Conservation (phyloP, 78 protist species). For the Guillardia theta region DNA sequence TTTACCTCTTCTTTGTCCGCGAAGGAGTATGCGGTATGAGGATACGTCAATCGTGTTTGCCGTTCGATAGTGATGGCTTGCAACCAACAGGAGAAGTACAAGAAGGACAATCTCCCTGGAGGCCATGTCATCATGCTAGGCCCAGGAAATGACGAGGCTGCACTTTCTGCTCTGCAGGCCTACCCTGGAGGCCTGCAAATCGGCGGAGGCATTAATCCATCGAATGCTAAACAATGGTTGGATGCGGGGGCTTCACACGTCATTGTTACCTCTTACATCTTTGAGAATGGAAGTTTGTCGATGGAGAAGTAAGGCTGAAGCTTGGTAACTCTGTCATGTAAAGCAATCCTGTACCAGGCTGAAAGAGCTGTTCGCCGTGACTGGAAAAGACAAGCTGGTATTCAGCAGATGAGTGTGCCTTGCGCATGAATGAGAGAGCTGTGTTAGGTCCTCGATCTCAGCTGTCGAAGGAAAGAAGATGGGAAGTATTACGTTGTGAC, state of each 20-base stretch:
- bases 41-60: neutral
- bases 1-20: neutral
- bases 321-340: too few species aligned
- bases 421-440: too few species aligned
- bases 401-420: too few species aligned
- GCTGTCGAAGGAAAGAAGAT: conserved; percentile 41
- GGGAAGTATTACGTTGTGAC: conserved; percentile 41
- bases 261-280: conserved; percentile 67
- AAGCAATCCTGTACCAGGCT: neutral
- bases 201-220: conserved; percentile 60
- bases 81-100: neutral
- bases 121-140: conserved; percentile 69
- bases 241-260: conserved; percentile 68
- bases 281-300: conserved; percentile 42
- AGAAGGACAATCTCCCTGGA: conserved; percentile 20
- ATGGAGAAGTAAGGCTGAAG: neutral
- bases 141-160: conserved; percentile 63
- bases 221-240: conserved; percentile 30
- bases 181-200: conserved; percentile 47
- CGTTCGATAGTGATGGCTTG: neutral
- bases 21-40: conserved; percentile 17
- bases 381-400: neutral
- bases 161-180: conserved; percentile 37
- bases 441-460: conserved; percentile 48
- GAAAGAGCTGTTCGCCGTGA: neutral